Evolutionary conservation across 305 asterid species (phyloP), one percentile per base, ranked within the genome.

Genomic region (Plantago coronopus): DNA sequence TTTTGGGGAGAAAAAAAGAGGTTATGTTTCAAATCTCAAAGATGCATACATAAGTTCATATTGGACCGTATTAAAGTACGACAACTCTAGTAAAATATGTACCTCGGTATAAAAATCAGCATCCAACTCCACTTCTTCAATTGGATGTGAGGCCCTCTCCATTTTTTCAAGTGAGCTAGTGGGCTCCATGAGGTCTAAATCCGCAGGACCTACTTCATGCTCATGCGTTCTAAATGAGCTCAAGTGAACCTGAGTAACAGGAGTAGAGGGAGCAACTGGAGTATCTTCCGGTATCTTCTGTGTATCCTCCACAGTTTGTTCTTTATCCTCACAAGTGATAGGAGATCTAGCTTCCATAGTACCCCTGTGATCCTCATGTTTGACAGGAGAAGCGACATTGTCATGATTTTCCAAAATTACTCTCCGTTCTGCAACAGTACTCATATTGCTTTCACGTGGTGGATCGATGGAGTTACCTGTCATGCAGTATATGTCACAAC

Each of bases 181-280:
- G 46, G 79, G 68, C 66, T 67, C 80, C 63, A 68, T 25, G 40
- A 64, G 68, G 65, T 71, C 74, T 6, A 71, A 65, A 58, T 66
- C 70, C 46, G 74, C 71, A 34, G 75, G 66, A 25, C 66, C 61
- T 66, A 63, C 83, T 64, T 47, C 74, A 38, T 53, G 69, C 54
- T 77, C 95, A 22, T 76, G 83, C 46, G 74, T 40, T 66, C 83
- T 81, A 22, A 63, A 67, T 12, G 71, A 65, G 64, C 61, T 40
- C 47, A 74, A 61, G 51, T 61, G 72, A 17, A 34, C 45, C 22
- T 22, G 57, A 37, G 82, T 66, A 51, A 69, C 77, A 45, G 91
- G 88, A 57, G 94, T 79, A 66, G 76, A 77, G 40, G 95, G 95
- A 71, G 91, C 89, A 68, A 83, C 70, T 37, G 86, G 74, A 44